Base-by-base conservation (phyloP, 306 rosid species). In the Echinosophora koreensis region DNA sequence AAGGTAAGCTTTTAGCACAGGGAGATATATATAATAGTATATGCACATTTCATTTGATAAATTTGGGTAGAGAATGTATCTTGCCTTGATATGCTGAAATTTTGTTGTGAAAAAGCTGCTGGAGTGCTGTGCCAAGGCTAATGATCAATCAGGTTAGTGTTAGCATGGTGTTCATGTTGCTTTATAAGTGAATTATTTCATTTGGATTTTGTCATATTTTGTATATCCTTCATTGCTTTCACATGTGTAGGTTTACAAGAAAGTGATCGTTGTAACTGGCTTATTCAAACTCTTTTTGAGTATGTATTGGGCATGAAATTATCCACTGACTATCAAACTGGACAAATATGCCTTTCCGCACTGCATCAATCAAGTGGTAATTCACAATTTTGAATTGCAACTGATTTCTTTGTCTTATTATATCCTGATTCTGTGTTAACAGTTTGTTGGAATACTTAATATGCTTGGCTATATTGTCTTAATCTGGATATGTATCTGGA, bases 341-440 rank as follows among this genome's bases (percentile, higher is more conserved):
- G 90, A 78, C 84, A 77, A 75, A 52, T 79, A 35, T 84, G 89
- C 81, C 72, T 90, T 72, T 86, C 89, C 34, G 96, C 91, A 17
- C 30, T 84, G 63, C 98, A 95, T 66, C 86, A 86, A 77, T 84
- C 97, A 77, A 92, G 96, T 35, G 99, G 99, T 95, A 94, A 88
- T 72, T 81, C 70, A 32, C 58, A 17, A 52, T 69, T 77, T 83
- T 76, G 60, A 52, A 27, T 32, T 70, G 4, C 15, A 46, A 55
- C 9, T 6, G 35, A 10, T 73, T 41, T 62, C 14, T 51, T 41
- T 71, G 22, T 72, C 59, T 70, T 42, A 58, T 18, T 57, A 16
- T 27, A 66, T 18, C 56, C 9, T 50, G 39, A 66, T 72, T 63
- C 6, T 67, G 16, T 16, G 74, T 46, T 18, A 62, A 34, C 15